Evolutionary conservation across 305 asterid species (phyloP), one percentile per base, ranked within the genome.

Genomic region (Plantago coronopus): DNA sequence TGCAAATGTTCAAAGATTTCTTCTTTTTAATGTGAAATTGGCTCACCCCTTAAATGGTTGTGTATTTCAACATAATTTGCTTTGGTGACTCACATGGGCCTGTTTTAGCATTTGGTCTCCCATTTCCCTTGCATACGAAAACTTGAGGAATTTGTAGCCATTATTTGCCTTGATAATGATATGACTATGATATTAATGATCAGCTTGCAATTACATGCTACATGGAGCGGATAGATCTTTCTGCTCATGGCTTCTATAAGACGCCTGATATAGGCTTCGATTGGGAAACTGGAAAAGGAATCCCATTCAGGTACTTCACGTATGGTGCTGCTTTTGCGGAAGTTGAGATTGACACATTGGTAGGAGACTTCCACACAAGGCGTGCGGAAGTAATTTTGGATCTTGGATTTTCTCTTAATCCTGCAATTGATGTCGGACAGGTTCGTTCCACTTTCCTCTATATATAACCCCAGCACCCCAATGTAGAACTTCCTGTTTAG

Each of bases 371-470:
- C 78, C 93, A 86, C 69, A 88, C 98, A 9, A 82, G 95, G 74
- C 83, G 66, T 66, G 95, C 98, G 12, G 85, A 91, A 63, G 74
- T 88, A 42, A 63, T 77, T 68, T 63, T 91, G 77, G 98, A 91
- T 78, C 96, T 91, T 54, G 98, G 98, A 1, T 80, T 81, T 70
- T 85, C 98, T 25, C 74, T 91, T 43, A 91, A 91, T 78, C 98
- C 98, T 37, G 96, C 98, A 16, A 84, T 91, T 68, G 98, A 91
- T 78, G 66, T 91, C 27, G 98, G 98, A 61, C 98, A 91, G 94
- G 98, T 91, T 66, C 29, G 66, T 72, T 27, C 29, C 55, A 0
- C 48, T 47, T 45, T 58, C 55, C 64, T 23, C 18, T 57, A 54
- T 45, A n/a, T 66, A 48, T 16, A 12, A 31, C 45, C 53, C 49